These are phyloP conservation scores for Harringtonia aguacate DNA, from an alignment of 2,329 filamentous ascomycete genomes.

Conservation along the genomic window DNA sequence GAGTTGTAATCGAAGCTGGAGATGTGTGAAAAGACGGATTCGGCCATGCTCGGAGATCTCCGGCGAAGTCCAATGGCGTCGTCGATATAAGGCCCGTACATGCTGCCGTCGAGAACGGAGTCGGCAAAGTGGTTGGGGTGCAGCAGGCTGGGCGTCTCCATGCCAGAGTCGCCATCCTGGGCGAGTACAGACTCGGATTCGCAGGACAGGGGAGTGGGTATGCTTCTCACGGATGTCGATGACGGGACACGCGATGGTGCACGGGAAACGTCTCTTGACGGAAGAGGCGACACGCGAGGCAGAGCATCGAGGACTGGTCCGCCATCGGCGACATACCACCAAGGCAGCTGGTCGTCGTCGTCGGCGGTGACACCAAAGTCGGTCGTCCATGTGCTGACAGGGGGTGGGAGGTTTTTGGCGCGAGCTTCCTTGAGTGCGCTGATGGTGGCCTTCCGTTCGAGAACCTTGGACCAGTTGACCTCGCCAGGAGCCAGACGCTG, in stretches of 20 bases:
- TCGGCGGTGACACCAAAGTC: constrained; percentile 61
- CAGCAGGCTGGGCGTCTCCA: constrained; percentile 41
- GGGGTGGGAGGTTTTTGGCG: constrained; percentile 35
- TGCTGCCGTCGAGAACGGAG: constrained; percentile 61
- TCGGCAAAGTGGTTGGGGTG: constrained; percentile 19
- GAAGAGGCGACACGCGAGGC: constrained; percentile 18
- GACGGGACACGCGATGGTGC: constrained; percentile 38
- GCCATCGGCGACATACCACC: constrained; percentile 18
- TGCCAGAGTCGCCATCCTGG: constrained; percentile 24
- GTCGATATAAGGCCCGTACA: constrained; percentile 61
- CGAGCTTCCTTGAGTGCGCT: constrained; percentile 44
- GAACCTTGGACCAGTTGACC: constrained; percentile 46
- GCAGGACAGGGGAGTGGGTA: constrained; percentile 20
- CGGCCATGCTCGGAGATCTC: constrained; percentile 70
- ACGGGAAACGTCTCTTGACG: constrained; percentile 28
- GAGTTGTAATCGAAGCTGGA: constrained; percentile 51
- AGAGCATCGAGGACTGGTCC: constrained; percentile 2
- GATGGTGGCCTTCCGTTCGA: constrained; percentile 46
- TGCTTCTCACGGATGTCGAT: constrained; percentile 26
- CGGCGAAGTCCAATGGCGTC: constrained; percentile 45
- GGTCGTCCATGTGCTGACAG: constrained; percentile 69
- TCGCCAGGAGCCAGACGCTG: constrained; percentile 49
- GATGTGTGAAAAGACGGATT: constrained; percentile 63
- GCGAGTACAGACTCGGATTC: constrained; percentile 19
- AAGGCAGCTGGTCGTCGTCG: constrained; percentile 27